phyloP scores from a whole-genome alignment of 805 yeast species.

The Myxozyma sirexii region DNA sequence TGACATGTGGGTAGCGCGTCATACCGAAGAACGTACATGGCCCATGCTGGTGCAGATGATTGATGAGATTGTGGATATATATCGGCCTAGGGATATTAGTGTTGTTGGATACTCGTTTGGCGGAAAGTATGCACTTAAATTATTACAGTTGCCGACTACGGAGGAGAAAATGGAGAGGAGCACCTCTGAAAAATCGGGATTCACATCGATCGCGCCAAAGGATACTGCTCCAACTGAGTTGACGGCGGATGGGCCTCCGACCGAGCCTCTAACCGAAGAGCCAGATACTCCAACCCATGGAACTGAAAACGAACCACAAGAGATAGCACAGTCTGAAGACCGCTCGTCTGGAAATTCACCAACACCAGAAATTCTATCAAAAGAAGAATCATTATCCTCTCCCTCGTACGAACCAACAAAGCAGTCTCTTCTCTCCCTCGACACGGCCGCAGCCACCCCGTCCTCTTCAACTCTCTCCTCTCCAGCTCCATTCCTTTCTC shows the following conservation, averaged over 20 bases:
- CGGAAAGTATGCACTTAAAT: constrained; percentile 39
- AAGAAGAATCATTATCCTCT: background rate
- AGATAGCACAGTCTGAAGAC: no score
- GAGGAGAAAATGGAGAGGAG: background rate
- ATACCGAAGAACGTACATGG: constrained; percentile 40
- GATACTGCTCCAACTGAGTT: background rate
- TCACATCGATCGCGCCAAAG: background rate
- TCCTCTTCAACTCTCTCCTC: constrained; percentile 2
- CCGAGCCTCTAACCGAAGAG: background rate
- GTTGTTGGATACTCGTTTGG: constrained; percentile 44
- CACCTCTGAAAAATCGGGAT: background rate
- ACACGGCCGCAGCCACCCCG: background rate
- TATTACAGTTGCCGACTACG: constrained; percentile 36
- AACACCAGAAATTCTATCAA: background rate
- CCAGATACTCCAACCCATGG: background rate
- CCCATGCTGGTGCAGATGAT: constrained; percentile 37
- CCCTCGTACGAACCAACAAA: background rate
- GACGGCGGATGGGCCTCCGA: background rate
- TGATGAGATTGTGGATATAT: constrained; percentile 39
- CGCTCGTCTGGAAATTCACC: no score
- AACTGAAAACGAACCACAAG: no score
- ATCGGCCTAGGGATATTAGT: constrained; percentile 38
- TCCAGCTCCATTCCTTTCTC: background rate
- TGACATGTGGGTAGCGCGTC: constrained; percentile 45
- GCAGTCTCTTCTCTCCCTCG: background rate